Conservation (phyloP, 257 asterid genomes). For the Solanum peruvianum region DNA sequence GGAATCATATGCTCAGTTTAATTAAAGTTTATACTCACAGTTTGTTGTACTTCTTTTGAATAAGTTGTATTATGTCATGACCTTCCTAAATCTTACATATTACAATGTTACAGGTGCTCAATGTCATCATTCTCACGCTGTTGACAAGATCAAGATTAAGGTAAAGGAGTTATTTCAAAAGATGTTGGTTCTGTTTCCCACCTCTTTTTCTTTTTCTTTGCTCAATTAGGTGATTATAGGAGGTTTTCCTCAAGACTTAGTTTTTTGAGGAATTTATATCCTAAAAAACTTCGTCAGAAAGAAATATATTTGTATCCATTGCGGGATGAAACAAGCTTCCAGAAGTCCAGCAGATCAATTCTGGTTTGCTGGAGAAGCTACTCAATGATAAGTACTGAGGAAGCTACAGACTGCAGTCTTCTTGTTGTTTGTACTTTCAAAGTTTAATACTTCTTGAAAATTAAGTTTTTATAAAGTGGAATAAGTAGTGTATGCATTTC, state of each 20-base stretch:
- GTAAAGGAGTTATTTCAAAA: slow-evolving; percentile 23
- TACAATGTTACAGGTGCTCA: slow-evolving; percentile 45
- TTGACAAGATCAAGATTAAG: slow-evolving; percentile 46
- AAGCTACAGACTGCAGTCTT: background rate
- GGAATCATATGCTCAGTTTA: background rate
- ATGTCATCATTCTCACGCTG: slow-evolving; percentile 22
- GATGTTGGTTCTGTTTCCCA: background rate
- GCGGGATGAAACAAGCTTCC: background rate
- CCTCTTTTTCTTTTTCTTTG: background rate
- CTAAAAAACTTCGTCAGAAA: background rate
- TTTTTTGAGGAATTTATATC: background rate
- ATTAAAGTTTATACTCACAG: background rate
- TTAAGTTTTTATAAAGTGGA: background rate
- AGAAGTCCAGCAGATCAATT: background rate
- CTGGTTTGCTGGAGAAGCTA: background rate
- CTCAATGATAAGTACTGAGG: background rate
- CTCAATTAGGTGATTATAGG: background rate
- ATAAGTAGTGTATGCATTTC: background rate
- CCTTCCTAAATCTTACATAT: slow-evolving; percentile 14
- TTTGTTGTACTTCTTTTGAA: background rate
- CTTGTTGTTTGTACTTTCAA: background rate
- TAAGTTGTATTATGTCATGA: background rate
- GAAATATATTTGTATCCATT: background rate
- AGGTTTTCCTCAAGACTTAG: background rate
- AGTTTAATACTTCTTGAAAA: background rate